phyloP scores from a whole-genome alignment of 177 flowering plant species.

The Vitis hybrid region DNA sequence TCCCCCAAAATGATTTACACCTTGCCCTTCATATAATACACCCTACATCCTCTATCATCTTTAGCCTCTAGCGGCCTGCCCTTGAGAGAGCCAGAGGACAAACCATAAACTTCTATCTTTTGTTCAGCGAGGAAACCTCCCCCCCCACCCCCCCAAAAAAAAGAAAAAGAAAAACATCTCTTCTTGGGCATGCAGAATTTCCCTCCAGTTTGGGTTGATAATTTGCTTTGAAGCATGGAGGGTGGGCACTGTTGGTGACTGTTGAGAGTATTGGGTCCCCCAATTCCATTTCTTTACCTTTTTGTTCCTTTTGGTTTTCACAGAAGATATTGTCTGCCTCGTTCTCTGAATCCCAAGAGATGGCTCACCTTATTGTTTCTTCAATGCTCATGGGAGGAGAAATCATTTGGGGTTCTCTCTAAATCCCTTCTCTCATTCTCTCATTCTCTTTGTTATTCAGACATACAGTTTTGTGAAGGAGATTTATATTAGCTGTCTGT shows the following conservation, averaged over 20 bases:
- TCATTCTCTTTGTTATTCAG: slow-evolving; percentile 2
- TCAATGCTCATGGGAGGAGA: neutral
- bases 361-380: neutral
- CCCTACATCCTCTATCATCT: slow-evolving; percentile 3
- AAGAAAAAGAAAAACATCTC: slow-evolving; percentile 19
- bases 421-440: slow-evolving; percentile 1
- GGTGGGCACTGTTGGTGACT: slow-evolving; percentile 12
- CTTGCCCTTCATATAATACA: slow-evolving; percentile 4
- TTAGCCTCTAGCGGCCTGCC: slow-evolving; percentile 9
- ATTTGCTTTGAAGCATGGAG: slow-evolving; percentile 2
- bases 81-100: slow-evolving; percentile 31
- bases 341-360: slow-evolving; percentile 15
- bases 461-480: neutral
- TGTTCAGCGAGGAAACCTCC: slow-evolving; percentile 21
- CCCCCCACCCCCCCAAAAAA: too few relatives aligned
- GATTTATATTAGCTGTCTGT: neutral
- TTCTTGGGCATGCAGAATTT: slow-evolving; percentile 32
- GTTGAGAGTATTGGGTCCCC: slow-evolving; percentile 4
- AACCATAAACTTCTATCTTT: slow-evolving; percentile 17
- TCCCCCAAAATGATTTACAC: slow-evolving; percentile 5
- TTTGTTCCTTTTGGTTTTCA: neutral
- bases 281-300: neutral
- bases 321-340: slow-evolving; percentile 17
- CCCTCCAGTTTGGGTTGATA: slow-evolving; percentile 9
- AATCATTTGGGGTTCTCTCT: slow-evolving; percentile 1